phyloP scores from a whole-genome alignment of 495 filamentous ascomycete species.

The Penicillium bialowiezense region DNA sequence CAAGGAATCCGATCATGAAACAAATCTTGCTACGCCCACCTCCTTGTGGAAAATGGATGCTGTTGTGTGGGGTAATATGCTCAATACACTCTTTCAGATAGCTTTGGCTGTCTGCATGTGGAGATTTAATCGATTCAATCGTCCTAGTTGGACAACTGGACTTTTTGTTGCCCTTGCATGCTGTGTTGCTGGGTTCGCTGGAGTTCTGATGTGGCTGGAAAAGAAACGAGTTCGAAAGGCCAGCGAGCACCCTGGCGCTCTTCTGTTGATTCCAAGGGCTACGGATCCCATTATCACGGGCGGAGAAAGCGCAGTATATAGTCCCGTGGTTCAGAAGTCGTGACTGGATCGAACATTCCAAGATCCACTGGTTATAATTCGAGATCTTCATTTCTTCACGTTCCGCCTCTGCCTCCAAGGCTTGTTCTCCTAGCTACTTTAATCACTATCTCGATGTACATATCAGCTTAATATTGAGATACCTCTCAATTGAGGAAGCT shows the following conservation, averaged over 20 bases:
- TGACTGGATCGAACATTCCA: no score
- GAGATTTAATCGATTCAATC: constrained; percentile 64
- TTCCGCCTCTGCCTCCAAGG: no score
- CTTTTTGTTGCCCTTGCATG: constrained; percentile 69
- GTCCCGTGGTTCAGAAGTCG: no score
- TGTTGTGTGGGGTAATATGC: constrained; percentile 69
- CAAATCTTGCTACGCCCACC: constrained; percentile 63
- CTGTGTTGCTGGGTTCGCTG: constrained; percentile 65
- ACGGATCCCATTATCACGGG: neutral
- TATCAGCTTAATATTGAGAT: no score
- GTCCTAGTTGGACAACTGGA: constrained; percentile 73
- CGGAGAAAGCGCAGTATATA: no score
- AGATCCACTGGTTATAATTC: no score
- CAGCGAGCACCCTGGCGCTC: neutral
- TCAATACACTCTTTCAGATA: constrained; percentile 73
- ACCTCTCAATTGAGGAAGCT: no score
- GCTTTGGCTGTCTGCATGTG: constrained; percentile 77
- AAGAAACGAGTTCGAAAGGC: neutral
- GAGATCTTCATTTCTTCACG: no score
- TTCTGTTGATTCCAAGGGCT: neutral
- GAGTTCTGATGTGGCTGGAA: constrained; percentile 65
- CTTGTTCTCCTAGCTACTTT: no score
- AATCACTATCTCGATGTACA: no score
- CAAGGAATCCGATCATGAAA: constrained; percentile 54
- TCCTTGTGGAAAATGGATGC: constrained; percentile 75